Percentiles rank a stretch among this genome's conserved stretches.
These are phyloP conservation scores for Cenchrus purpureus DNA, from an alignment of 176 grass and related monocot genomes.

Conservation along the genomic window DNA sequence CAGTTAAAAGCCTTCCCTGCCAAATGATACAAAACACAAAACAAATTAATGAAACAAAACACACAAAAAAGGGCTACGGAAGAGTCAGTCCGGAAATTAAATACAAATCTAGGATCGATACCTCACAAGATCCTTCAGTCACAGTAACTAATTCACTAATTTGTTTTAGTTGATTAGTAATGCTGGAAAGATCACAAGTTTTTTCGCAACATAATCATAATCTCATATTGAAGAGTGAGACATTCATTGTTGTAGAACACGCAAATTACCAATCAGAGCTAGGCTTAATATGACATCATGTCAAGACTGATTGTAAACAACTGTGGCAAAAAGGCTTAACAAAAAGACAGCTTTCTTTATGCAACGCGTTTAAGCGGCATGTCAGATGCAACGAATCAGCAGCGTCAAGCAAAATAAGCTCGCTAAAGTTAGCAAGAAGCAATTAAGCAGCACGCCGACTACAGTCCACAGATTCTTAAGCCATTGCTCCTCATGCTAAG, in stretches of 20 bases:
- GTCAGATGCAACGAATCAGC: slow-evolving; percentile 8
- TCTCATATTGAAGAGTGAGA: not conserved
- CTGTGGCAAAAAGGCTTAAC: not conserved
- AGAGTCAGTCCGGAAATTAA: not conserved
- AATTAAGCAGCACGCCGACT: not conserved
- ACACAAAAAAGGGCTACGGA: not conserved
- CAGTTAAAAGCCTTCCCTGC: slow-evolving; percentile 90
- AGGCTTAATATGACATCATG: not conserved
- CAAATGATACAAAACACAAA: slow-evolving; percentile 16
- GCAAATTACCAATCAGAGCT: not conserved
- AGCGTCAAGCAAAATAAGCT: not conserved
- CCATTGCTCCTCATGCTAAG: not conserved
- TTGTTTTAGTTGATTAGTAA: not conserved
- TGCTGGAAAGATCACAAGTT: not conserved
- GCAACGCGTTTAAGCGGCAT: slow-evolving; percentile 2
- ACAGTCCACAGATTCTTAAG: not conserved
- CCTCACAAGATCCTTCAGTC: slow-evolving; percentile 19
- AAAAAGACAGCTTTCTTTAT: slow-evolving; percentile 2
- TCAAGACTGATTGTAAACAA: not conserved
- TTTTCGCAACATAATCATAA: not conserved
- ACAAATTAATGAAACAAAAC: slow-evolving; percentile 2
- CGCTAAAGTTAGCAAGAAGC: not conserved
- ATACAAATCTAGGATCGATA: not conserved
- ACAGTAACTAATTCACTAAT: slow-evolving; percentile 1
- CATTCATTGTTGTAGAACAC: not conserved